These are phyloP conservation scores for Skeletonema grethae DNA, from an alignment of 108 stramenopile genomes.

Conservation along the genomic window DNA sequence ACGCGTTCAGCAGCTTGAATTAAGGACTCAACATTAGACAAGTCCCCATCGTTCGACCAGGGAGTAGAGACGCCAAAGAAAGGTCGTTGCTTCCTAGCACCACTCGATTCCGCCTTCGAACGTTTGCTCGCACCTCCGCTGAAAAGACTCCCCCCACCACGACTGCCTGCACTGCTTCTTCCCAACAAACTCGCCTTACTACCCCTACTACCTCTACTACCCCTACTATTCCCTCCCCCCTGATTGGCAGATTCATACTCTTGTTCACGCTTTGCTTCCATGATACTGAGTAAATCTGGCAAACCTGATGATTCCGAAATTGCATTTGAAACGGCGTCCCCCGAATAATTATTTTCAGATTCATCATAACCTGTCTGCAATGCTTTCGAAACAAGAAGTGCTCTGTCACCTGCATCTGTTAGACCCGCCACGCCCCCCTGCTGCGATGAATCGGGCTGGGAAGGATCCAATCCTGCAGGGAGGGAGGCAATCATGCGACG, in stretches of 20 bases:
- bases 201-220: constrained; percentile 11
- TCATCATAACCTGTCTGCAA: background rate
- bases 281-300: background rate
- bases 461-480: background rate
- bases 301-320: background rate
- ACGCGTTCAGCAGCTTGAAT: constrained; percentile 40
- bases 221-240: constrained; percentile 1
- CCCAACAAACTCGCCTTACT: constrained; percentile 8
- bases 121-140: constrained; percentile 5
- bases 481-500: background rate
- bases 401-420: background rate
- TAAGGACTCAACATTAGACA: constrained; percentile 34
- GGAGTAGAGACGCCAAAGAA: constrained; percentile 34
- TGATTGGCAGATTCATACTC: constrained; percentile 8
- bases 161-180: constrained; percentile 12
- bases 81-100: constrained; percentile 3
- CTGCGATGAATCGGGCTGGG: background rate
- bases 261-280: constrained; percentile 1
- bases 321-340: background rate
- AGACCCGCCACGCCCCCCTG: background rate
- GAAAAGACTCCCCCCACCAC: constrained; percentile 23
- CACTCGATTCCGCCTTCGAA: background rate
- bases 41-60: constrained; percentile 12
- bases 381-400: background rate
- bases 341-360: background rate